Base-by-base conservation (phyloP, 371 early-diverging fungal species). In the Mortierella sp. region DNA sequence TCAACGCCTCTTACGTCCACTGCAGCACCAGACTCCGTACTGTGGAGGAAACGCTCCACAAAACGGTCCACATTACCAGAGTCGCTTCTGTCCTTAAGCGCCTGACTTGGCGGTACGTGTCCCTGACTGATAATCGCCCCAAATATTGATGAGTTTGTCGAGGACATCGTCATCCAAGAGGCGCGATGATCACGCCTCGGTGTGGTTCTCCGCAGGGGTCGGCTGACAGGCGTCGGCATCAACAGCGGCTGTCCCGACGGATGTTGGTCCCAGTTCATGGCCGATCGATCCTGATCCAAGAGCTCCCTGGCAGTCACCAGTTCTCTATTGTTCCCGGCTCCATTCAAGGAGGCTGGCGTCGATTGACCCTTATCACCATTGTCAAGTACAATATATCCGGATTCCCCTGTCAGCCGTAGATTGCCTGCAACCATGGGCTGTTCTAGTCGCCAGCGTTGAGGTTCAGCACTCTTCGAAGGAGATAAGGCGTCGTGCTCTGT, bases 131-230 rank as follows among this genome's bases (percentile, higher is more conserved):
- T 28, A 9, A 76, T 42, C 4, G 76, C 76, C 15, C 76, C 76
- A 64, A 69, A 76, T 43, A 60, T 43, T 1, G 65, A 69, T 2
- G 76, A 76, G 21, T 34, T 69, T 0, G 65, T 61, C 11, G 76
- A 76, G 9, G 76, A 76, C 6, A 56, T 48, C 1, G 76, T 69
- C 69, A 64, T 69, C 76, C 76, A 76, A 0, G 76, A 76, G 4
- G 64, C 70, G 12, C 76, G 69, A 24, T 64, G 26, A 31, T 69
- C 65, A 3, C 64, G 64, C 34, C 56, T 69, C 7, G 42, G 57
- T 1, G 56, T 50, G 3, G 70, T 69, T 49, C 76, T 60, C 8
- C 76, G 76, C 26, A 76, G 70, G 8, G 32, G 23, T 7, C 53
- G 61, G 15, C 28, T 26, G 24, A 27, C 52, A 21, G 46, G 19